These are phyloP conservation scores for Lenzites betulinus DNA, from an alignment of 768 basidiomycete genomes.

Conservation along the genomic window DNA sequence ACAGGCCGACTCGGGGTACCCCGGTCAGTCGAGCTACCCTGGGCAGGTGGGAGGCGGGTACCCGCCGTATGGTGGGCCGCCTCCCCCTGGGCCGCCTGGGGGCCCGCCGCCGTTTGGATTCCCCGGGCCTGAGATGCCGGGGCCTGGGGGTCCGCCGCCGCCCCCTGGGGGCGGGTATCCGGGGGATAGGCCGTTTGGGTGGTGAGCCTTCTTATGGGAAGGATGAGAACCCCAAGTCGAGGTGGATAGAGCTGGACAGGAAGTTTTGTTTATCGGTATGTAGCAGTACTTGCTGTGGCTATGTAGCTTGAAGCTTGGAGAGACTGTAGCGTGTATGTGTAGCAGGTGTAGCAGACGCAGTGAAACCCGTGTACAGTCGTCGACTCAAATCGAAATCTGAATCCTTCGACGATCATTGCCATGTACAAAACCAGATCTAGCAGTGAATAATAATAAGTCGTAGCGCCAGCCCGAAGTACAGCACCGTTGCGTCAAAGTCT, in stretches of 20 bases:
- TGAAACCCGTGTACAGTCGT: no score
- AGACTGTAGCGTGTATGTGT: background rate
- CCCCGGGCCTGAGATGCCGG: slow-evolving; percentile 10
- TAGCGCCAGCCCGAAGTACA: no score
- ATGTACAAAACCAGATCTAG: no score
- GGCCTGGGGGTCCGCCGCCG: slow-evolving; percentile 6
- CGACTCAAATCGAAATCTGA: no score
- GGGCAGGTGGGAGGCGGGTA: slow-evolving; percentile 4
- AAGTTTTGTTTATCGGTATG: slow-evolving; percentile 6
- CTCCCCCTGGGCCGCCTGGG: background rate
- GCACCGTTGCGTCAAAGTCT: no score
- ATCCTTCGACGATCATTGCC: no score
- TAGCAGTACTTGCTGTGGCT: background rate
- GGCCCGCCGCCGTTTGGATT: slow-evolving; percentile 13
- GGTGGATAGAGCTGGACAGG: background rate
- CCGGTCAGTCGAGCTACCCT: slow-evolving; percentile 9
- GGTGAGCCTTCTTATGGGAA: background rate
- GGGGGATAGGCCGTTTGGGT: slow-evolving; percentile 6
- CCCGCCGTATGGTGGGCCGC: slow-evolving; percentile 4
- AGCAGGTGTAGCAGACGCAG: background rate
- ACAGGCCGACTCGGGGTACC: slow-evolving; percentile 5
- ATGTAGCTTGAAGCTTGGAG: background rate
- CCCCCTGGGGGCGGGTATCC: slow-evolving; percentile 3
- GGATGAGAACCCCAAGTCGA: background rate
- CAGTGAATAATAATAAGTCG: no score